Evolutionary conservation across 2,329 filamentous ascomycete species (phyloP), one percentile per base, ranked within the genome.

Genomic region (Mycosphaerella arachidis): DNA sequence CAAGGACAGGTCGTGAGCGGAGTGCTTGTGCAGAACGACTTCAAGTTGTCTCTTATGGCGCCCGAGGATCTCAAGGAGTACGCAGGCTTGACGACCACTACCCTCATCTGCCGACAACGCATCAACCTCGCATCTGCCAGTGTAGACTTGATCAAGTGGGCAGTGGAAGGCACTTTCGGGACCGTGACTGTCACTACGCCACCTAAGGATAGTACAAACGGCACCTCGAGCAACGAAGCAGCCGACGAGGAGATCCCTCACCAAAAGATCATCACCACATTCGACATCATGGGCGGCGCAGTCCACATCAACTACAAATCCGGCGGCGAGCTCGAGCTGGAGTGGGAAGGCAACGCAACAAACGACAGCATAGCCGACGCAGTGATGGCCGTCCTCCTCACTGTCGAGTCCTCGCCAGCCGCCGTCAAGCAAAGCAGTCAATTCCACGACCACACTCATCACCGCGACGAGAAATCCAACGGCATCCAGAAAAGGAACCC

Each of bases 321-420:
- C 3, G 84, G 86, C 66, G 90, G 92, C 58, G 88, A 94, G 71
- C 84, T 97, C 6, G 92, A 95, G 73, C 81, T 97, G 2, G 92
- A 96, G 76, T 99, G 94, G 94, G 93, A 97, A 74, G 94, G 92
- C 59, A 99, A 97, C 73, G 90, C 96, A 79, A 87, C 97, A 71
- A 99, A 97, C 74, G 94, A 99, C 71, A 91, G 92, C 62, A 95
- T 99, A 70, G 94, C 94, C n/a, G 94, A 99, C 75, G 92, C 94
- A 16, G 89, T 97, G 57, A 91, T 97, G 82, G 92, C 92, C 0
- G 91, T 97, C 2, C 82, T 99, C 10, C 86, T 96, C 68, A 92
- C 90, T 0, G 90, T 96, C 24, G 94, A 99, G 76, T 95, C 89
- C 75, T 96, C 90, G 56, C 94, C 93, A 5, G 94, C 94, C 13